Evolutionary conservation across 257 asterid genomes (phyloP), one percentile per base, ranked within the genome.

Genomic region (Salvia rosmarinus): DNA sequence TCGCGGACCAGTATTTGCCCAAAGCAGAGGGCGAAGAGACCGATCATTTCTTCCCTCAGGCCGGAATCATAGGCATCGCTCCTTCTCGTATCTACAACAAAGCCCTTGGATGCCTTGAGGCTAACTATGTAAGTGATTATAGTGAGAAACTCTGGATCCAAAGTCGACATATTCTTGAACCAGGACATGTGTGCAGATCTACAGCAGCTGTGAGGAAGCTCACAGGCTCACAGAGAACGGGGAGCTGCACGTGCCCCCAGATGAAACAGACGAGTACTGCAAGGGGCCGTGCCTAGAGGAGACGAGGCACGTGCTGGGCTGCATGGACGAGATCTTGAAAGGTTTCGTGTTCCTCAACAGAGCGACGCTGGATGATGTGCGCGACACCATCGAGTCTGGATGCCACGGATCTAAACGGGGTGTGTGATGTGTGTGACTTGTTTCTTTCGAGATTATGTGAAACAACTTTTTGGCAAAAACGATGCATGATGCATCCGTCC

Each of bases 371-470:
- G 9, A 37, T 8, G 86, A 82, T 7, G 79, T 91, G 5, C 76
- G 83, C 9, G 83, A 86, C 42, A 85, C 96, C 0, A 64, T 91
- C 60, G 80, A 87, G 76, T 60, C 79, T 9, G 98, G 95, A 60
- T 91, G 98, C 77, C 47, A 82, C 43, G 98, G 98, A 42, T 92
- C 92, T 34, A 57, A 81, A 67, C 80, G 89, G 82, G 98, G 96
- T 90, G 6, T 12, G 73, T 52, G 20, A 0, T 34, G 7, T 13
- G 50, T 3, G 4, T 39, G 2, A 3, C 20, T 5, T 2, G 12
- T 47, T 37, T 63, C 12, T 58, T 30, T 49, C 16, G 44, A n/a
- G 4, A 50, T 23, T 37, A 12, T 5, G 13, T 20, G 58, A n/a
- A 21, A 23, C 25, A 43, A 62, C 17, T 32, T 23, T 55, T 6